phyloP scores from a whole-genome alignment of 805 yeast species.

The Schizosaccharomyces osmophilus region DNA sequence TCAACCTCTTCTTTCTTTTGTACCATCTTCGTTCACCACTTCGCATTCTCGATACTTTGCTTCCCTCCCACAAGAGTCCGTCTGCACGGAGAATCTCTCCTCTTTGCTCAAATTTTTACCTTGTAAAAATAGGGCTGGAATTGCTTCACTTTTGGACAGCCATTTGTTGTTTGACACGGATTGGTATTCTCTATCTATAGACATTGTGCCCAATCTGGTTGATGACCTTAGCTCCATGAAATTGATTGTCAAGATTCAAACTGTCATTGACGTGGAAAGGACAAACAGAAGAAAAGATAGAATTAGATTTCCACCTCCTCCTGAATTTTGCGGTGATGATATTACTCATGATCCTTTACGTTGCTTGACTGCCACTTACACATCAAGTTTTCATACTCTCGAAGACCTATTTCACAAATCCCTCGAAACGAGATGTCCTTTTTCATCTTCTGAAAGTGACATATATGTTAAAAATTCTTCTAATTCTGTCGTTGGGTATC shows the following conservation, averaged over 20 bases:
- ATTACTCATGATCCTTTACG: background rate
- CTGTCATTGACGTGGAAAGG: slow-evolving; percentile 47
- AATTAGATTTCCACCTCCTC: background rate
- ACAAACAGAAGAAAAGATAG: slow-evolving; percentile 26
- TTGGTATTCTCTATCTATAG: slow-evolving; percentile 88
- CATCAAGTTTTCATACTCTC: background rate
- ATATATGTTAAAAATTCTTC: background rate
- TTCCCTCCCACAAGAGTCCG: slow-evolving; percentile 79
- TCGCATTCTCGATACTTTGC: slow-evolving; percentile 32
- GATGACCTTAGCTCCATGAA: slow-evolving; percentile 23
- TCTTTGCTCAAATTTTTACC: slow-evolving; percentile 80
- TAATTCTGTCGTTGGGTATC: background rate
- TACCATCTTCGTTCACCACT: background rate
- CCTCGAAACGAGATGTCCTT: background rate
- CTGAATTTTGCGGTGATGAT: background rate
- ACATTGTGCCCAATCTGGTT: slow-evolving; percentile 26
- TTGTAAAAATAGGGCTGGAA: slow-evolving; percentile 74
- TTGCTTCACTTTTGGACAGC: slow-evolving; percentile 67
- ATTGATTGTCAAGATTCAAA: slow-evolving; percentile 22
- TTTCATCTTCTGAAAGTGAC: background rate
- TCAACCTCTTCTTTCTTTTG: background rate
- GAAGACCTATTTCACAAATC: background rate
- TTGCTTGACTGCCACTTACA: background rate
- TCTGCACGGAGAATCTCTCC: slow-evolving; percentile 88
- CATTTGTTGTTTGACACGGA: slow-evolving; percentile 48